Conservation (phyloP, 306 rosid species). For the Lathyrus aphaca region DNA sequence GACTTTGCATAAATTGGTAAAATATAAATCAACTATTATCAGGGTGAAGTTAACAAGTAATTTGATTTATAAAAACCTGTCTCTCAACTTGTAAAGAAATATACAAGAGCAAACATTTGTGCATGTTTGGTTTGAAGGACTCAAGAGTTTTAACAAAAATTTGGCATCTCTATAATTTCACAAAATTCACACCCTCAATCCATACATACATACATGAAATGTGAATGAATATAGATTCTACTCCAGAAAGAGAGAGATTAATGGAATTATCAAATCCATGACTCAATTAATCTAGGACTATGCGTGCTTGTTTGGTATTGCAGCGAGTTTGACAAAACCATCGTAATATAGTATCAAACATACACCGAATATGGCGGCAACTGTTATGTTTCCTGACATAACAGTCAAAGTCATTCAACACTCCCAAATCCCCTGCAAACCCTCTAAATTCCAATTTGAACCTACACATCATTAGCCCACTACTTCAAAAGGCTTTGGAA, state of each 20-base stretch:
- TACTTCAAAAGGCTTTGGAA: not conserved
- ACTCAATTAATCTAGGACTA: too few species aligned
- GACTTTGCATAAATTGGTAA: not conserved
- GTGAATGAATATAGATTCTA: not conserved
- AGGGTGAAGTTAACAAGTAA: not conserved
- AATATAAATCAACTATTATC: constrained; percentile 6
- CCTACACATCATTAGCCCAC: not conserved
- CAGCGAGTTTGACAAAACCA: constrained; percentile 6
- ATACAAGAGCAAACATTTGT: not conserved
- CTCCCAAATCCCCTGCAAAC: not conserved
- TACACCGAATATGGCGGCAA: too few species aligned
- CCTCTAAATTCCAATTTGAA: constrained; percentile 1
- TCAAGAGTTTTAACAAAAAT: not conserved
- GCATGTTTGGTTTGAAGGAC: not conserved
- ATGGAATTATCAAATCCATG: too few species aligned
- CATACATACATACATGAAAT: not conserved
- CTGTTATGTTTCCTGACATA: not conserved
- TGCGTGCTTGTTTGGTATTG: too few species aligned
- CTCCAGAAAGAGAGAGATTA: too few species aligned
- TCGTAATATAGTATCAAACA: too few species aligned
- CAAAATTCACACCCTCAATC: not conserved
- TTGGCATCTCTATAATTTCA: not conserved
- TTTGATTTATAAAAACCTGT: constrained; percentile 9
- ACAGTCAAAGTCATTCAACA: not conserved
- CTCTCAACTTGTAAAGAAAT: constrained; percentile 12